Base-by-base conservation (phyloP, 2,329 filamentous ascomycete species). In the Trichoderma pleuroti region DNA sequence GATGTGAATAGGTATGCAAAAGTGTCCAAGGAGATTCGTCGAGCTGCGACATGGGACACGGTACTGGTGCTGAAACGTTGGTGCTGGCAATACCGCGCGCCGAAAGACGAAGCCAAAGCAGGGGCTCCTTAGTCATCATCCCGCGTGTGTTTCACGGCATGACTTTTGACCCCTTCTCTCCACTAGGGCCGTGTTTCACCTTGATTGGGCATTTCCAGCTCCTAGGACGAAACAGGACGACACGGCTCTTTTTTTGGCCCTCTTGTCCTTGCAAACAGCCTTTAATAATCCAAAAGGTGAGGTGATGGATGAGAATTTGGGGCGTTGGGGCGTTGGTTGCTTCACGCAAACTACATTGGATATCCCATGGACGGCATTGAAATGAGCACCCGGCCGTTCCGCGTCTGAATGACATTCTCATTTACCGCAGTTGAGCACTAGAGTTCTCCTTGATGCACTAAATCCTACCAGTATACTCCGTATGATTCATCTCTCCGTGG, bases 141-240 rank as follows among this genome's bases (percentile, higher is more conserved):
- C 28, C 46, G 28, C 62, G 28, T 36, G 34, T 52, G 66, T 68
- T 68, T 68, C 66, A 68, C 56, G 28, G 68, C 66, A 60, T 68
- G 54, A 68, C 28, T 61, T 60, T 60, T 24, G 24, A 24, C 66
- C 56, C 56, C 26, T 39, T 64, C 26, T 28, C 42, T 52, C 39
- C 36, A 68, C 56, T 68, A 52, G 30, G 39, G 39, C 63, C 60
- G 34, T 71, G 69, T 71, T 71, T 71, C 69, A 71, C 64, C 30
- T 71, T 67, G 69, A 71, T 71, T 57, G 63, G 46, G 34, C 49
- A 10, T 36, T 66, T 39, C 39, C 46, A 54, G 42, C 34, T 64
- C 42, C 67, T 63, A 56, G 62, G 34, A 52, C 63, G 62, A 70
- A 70, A 70, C 62, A 30, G 54, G 59, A 42, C 39, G 39, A 16